Evolutionary conservation across 2,329 filamentous ascomycete genomes (phyloP).

Genomic region (Paramyrothecium sp.): DNA sequence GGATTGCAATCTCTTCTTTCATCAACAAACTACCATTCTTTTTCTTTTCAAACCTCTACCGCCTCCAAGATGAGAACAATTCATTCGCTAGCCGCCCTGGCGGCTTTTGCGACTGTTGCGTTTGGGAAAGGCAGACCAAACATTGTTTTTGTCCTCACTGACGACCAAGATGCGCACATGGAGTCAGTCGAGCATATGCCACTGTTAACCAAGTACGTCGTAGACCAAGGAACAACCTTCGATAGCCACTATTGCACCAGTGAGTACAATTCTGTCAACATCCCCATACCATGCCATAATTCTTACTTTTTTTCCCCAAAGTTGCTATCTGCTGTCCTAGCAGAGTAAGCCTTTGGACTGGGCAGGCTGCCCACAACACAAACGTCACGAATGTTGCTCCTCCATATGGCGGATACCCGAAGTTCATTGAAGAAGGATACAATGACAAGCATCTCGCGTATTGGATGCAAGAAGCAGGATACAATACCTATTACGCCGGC

Average conservation of each 20-base stretch:
- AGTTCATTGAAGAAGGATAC: constrained; percentile 46
- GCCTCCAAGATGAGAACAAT: too few species aligned
- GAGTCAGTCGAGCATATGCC: constrained; percentile 55
- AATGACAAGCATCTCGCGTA: constrained; percentile 48
- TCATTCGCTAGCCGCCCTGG: too few species aligned
- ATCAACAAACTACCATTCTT: too few species aligned
- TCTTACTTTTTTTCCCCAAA: constrained; percentile 9
- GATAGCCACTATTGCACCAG: constrained; percentile 54
- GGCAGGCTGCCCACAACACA: constrained; percentile 61
- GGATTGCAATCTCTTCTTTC: too few species aligned
- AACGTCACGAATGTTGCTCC: constrained; percentile 50
- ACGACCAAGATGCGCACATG: constrained; percentile 60
- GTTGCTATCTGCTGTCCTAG: constrained; percentile 56
- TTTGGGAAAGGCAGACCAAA: constrained; percentile 32
- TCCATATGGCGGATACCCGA: constrained; percentile 50
- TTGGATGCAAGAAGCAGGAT: constrained; percentile 49
- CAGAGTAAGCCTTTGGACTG: constrained; percentile 57
- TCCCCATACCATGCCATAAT: neutral
- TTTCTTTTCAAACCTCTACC: too few species aligned
- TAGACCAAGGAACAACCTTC: constrained; percentile 52
- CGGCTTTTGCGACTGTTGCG: too few species aligned
- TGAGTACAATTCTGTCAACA: neutral
- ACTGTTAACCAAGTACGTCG: constrained; percentile 46
- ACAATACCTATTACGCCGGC: constrained; percentile 52
- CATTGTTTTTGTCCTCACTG: constrained; percentile 59